phyloP scores from a whole-genome alignment of 345 rosid species.

The Zanthoxylum bungeanum region DNA sequence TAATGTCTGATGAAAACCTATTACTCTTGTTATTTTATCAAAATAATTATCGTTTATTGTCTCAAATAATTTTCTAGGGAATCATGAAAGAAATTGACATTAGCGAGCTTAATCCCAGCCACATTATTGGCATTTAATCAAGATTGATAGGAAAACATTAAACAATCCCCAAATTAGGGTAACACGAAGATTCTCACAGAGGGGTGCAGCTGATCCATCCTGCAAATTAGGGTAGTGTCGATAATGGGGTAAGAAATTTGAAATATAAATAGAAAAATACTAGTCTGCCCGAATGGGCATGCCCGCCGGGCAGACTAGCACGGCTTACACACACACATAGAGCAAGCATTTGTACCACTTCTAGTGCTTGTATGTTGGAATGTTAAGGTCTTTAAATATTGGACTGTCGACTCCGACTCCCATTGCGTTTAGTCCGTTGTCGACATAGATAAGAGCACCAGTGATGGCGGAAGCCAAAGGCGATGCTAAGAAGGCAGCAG shows the following conservation, averaged over 20 bases:
- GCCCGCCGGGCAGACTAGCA: no score
- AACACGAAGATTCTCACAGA: background rate
- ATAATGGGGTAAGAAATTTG: background rate
- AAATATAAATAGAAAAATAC: no score
- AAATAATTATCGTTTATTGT: no score
- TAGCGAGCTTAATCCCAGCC: no score
- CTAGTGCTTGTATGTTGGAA: slow-evolving; percentile 51
- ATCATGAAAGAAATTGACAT: background rate
- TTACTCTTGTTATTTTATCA: no score
- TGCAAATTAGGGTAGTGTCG: background rate
- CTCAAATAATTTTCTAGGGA: background rate
- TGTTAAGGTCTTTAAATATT: slow-evolving; percentile 66
- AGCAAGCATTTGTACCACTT: no score
- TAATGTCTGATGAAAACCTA: no score
- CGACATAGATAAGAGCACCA: slow-evolving; percentile 80
- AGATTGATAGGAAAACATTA: no score
- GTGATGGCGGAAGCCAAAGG: slow-evolving; percentile 94
- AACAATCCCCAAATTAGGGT: background rate
- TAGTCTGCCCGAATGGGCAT: no score
- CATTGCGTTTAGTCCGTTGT: slow-evolving; percentile 96
- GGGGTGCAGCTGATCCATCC: slow-evolving; percentile 1
- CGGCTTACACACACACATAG: no score
- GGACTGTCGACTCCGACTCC: slow-evolving; percentile 94
- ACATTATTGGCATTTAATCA: no score
- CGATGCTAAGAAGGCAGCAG: slow-evolving; percentile 91